Conservation (phyloP, 2,329 filamentous ascomycete species). For the Aureobasidium sp. region DNA sequence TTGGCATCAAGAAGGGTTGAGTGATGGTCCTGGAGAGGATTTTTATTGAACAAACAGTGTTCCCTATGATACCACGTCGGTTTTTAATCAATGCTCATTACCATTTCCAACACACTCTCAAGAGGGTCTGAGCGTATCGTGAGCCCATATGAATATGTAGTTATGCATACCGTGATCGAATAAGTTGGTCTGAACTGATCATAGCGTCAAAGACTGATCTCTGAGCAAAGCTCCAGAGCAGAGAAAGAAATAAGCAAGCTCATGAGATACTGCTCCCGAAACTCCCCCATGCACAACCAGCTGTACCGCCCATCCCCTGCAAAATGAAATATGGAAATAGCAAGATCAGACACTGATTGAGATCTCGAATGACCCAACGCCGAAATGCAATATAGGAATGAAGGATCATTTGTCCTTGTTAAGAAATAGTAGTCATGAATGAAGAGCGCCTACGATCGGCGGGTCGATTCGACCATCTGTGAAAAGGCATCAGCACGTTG, state of each 20-base stretch:
- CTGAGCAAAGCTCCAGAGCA: not conserved
- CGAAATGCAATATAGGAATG: not conserved
- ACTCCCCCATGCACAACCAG: not conserved
- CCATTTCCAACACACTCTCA: too few relatives aligned
- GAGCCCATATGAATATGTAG: not conserved
- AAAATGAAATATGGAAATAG: not conserved
- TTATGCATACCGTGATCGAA: not conserved
- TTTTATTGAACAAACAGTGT: too few relatives aligned
- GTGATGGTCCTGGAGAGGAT: not conserved
- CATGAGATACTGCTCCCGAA: not conserved
- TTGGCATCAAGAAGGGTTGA: not conserved
- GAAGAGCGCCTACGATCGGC: not conserved
- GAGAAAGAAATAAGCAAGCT: not conserved
- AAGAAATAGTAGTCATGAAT: not conserved
- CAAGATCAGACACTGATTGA: not conserved
- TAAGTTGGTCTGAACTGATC: not conserved
- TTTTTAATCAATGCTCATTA: too few relatives aligned
- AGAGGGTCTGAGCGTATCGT: too few relatives aligned
- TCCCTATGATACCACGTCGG: too few relatives aligned
- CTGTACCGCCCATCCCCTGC: not conserved
- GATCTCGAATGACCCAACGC: not conserved
- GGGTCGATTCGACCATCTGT: slow-evolving; percentile 9
- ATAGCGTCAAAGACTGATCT: not conserved
- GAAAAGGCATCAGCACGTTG: not conserved
- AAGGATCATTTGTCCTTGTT: not conserved